Evolutionary conservation across 108 stramenopile genomes (phyloP), one percentile per base, ranked within the genome.

Genomic region (Phaeodactylum tricornutum): DNA sequence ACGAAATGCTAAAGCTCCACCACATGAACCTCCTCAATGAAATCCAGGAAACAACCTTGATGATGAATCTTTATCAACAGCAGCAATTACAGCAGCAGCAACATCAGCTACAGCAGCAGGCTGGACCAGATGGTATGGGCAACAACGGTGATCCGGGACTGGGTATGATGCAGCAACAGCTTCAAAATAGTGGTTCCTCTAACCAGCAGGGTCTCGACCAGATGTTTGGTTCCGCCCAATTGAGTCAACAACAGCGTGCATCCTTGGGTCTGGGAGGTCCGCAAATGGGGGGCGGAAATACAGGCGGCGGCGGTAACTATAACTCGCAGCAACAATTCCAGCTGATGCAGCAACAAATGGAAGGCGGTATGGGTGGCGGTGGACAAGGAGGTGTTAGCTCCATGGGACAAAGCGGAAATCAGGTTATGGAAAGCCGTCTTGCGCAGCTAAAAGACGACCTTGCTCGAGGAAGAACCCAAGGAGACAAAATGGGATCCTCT

Each of bases 1-100:
- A 67, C 44, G 83, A 84, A 51, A 92, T 92, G 89, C 71, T 92
- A 32, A 92, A 92, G 53, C 71, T 92, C 23, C 89, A 92, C 62
- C 89, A 92, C 49, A 92, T 92, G 89, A 92, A 92, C 61, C 62
- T 92, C 7, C 57, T 92, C 25, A 92, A 92, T 55, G 89, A 92
- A 46, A 92, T 92, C 46, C 89, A 92, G 57, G 89, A 92, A 50
- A 92, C 89, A 1, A 92, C 89, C 2, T 53, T 92, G 19, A 92
- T 92, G 89, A 92, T 92, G 89, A 92, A 92, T 38, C 54, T 92
- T 17, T 79, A 75, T 39, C 74, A 81, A 41, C 74, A 75, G 43
- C 79, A 75, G 43, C 69, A 75, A 32, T 50, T 71, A 2, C 79
- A 75, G 36, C 79, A 81, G 48, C 79, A 75, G 39, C 79, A 81